Conservation (phyloP, 2,329 filamentous ascomycete species). For the Ceratocystiopsis sp. region DNA sequence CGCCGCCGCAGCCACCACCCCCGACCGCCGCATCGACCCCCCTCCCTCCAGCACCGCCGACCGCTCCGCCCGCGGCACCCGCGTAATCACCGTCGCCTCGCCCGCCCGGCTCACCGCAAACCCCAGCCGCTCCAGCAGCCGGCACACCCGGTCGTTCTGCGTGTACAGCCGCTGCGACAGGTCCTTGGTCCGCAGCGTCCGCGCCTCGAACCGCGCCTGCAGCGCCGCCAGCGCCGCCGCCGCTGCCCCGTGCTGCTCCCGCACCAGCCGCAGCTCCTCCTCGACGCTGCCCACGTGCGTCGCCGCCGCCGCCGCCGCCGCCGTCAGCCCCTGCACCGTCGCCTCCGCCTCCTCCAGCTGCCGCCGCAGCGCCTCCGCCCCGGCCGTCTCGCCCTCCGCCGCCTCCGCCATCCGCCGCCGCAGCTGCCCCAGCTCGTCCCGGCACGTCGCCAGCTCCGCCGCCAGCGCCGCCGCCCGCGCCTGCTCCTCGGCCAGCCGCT, state of each 20-base stretch:
- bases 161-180: constrained; percentile 68
- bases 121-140: constrained; percentile 72
- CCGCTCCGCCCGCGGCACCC: constrained; percentile 44
- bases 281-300: constrained; percentile 62
- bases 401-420: constrained; percentile 62
- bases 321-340: constrained; percentile 47
- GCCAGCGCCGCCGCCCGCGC: constrained; percentile 38
- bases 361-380: constrained; percentile 61
- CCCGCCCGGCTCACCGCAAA: constrained; percentile 65
- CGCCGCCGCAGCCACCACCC: too few relatives aligned
- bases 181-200: constrained; percentile 60
- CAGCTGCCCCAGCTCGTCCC: constrained; percentile 50
- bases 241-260: constrained; percentile 42
- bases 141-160: constrained; percentile 69
- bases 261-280: constrained; percentile 53
- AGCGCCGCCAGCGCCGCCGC: constrained; percentile 34
- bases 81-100: constrained; percentile 57
- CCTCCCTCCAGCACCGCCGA: constrained; percentile 36
- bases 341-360: constrained; percentile 60
- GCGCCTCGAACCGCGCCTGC: constrained; percentile 45
- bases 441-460: constrained; percentile 42
- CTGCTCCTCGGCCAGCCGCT: constrained; percentile 34
- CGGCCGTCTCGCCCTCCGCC: constrained; percentile 66
- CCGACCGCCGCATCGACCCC: not conserved
- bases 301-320: constrained; percentile 57